Conservation (phyloP, 2,329 filamentous ascomycete genomes). For the Colletotrichum plurivorum region DNA sequence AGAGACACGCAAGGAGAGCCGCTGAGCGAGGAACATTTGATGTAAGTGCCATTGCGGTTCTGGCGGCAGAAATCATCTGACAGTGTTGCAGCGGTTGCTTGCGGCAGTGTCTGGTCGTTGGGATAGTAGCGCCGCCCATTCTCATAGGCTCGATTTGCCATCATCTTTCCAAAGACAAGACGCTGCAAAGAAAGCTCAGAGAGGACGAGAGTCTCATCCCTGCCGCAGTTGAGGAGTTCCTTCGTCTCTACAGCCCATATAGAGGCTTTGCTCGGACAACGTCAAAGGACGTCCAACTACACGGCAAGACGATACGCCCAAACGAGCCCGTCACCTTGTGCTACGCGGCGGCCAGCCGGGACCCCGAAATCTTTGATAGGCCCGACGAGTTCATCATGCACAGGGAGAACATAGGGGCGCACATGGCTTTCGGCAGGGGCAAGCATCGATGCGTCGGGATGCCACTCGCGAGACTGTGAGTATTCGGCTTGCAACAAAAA, state of each 20-base stretch:
- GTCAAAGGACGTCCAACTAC: constrained; percentile 35
- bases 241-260: constrained; percentile 42
- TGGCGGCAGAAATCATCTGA: constrained; percentile 3
- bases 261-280: constrained; percentile 41
- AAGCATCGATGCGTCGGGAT: constrained; percentile 44
- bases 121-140: constrained; percentile 42
- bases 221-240: constrained; percentile 44
- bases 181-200: constrained; percentile 34
- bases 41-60: constrained; percentile 1
- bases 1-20: constrained; percentile 37
- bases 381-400: constrained; percentile 42
- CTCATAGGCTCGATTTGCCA: constrained; percentile 43
- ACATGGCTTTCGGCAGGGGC: constrained; percentile 43
- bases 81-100: constrained; percentile 39
- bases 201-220: constrained; percentile 41
- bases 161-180: constrained; percentile 41
- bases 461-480: constrained; percentile 42
- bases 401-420: constrained; percentile 39
- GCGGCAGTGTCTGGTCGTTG: constrained; percentile 42
- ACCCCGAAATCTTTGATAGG: constrained; percentile 40
- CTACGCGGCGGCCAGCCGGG: constrained; percentile 42
- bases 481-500: background rate
- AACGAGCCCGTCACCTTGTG: constrained; percentile 41
- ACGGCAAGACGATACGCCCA: constrained; percentile 37
- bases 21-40: constrained; percentile 40